Evolutionary conservation across 2,329 filamentous ascomycete genomes (phyloP).

Genomic region (Hirsutella minnesotensis): DNA sequence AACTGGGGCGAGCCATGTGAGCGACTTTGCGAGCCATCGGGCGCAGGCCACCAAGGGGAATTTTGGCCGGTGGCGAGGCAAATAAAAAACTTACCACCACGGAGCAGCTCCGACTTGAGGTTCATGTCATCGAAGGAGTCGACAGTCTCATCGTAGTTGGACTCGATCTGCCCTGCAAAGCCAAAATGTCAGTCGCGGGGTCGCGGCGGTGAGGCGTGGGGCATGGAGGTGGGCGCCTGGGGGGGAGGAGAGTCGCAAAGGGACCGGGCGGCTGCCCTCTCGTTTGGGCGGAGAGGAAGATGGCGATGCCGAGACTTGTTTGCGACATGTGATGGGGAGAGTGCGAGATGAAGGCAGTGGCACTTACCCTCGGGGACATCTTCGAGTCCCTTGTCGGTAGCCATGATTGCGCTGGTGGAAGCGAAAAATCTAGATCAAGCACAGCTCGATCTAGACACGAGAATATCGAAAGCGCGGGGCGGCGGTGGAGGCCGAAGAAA

Average conservation of each 20-base stretch:
- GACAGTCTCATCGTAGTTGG: slow-evolving; percentile 99
- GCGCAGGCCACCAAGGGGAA: background rate
- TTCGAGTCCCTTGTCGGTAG: slow-evolving; percentile 95
- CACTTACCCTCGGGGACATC: slow-evolving; percentile 85
- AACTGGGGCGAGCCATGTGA: slow-evolving; percentile 34
- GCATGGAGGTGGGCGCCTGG: background rate
- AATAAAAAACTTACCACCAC: slow-evolving; percentile 53
- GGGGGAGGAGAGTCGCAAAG: background rate
- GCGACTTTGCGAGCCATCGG: slow-evolving; percentile 6
- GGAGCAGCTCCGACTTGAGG: slow-evolving; percentile 93
- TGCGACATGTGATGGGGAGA: background rate
- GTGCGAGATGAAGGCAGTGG: background rate
- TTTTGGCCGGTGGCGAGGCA: background rate
- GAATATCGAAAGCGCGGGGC: slow-evolving; percentile 28
- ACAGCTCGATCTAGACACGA: slow-evolving; percentile 57
- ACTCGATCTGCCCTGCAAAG: slow-evolving; percentile 87
- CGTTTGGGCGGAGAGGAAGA: slow-evolving; percentile 14
- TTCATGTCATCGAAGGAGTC: slow-evolving; percentile 99
- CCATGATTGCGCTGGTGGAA: slow-evolving; percentile 78
- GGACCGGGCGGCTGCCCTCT: background rate
- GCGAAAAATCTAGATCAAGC: slow-evolving; percentile 58
- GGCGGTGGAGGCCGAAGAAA: slow-evolving; percentile 10
- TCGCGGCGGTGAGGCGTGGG: background rate
- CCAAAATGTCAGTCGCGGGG: background rate
- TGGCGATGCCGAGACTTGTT: background rate